A percentile compares a stretch with the other conserved stretches of the same genome.
Evolutionary conservation across 139 green algal species (phyloP).

Genomic region (Haematococcus sp.): DNA sequence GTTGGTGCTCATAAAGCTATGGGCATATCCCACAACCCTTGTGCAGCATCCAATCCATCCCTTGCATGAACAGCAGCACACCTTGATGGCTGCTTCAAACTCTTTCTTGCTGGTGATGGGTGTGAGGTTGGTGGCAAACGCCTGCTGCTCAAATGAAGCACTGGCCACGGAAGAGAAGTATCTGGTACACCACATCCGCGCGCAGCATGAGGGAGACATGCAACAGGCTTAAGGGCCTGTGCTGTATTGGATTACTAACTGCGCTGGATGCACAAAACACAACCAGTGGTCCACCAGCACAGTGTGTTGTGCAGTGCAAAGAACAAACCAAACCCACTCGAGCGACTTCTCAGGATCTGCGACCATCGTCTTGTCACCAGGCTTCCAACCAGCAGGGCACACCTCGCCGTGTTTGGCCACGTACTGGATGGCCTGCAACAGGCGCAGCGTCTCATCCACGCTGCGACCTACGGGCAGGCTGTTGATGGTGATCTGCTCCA

Average conservation of each 20-base stretch:
- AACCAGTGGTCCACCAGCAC: too few species aligned
- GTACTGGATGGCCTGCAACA: slow-evolving; percentile 91
- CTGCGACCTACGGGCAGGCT: slow-evolving; percentile 85
- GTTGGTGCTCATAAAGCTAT: too few species aligned
- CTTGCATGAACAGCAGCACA: too few species aligned
- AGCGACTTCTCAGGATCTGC: slow-evolving; percentile 53
- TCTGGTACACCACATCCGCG: neutral
- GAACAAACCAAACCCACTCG: slow-evolving; percentile 27
- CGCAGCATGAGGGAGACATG: too few species aligned
- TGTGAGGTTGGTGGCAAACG: slow-evolving; percentile 36
- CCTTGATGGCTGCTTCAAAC: slow-evolving; percentile 21
- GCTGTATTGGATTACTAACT: too few species aligned
- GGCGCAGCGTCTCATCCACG: slow-evolving; percentile 91
- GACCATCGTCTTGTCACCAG: slow-evolving; percentile 84
- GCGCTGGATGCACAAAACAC: too few species aligned
- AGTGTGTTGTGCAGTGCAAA: too few species aligned
- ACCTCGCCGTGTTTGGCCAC: slow-evolving; percentile 61
- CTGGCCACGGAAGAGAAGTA: too few species aligned
- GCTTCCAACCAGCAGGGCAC: slow-evolving; percentile 95
- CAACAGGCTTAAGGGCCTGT: too few species aligned
- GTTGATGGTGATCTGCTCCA: slow-evolving; percentile 83
- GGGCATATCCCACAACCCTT: too few species aligned
- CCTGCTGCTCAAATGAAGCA: slow-evolving; percentile 5
- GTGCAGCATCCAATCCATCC: too few species aligned
- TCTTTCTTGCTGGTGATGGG: slow-evolving; percentile 38